These are phyloP conservation scores for Lepidium africanum DNA, from an alignment of 345 rosid species.

Conservation along the genomic window DNA sequence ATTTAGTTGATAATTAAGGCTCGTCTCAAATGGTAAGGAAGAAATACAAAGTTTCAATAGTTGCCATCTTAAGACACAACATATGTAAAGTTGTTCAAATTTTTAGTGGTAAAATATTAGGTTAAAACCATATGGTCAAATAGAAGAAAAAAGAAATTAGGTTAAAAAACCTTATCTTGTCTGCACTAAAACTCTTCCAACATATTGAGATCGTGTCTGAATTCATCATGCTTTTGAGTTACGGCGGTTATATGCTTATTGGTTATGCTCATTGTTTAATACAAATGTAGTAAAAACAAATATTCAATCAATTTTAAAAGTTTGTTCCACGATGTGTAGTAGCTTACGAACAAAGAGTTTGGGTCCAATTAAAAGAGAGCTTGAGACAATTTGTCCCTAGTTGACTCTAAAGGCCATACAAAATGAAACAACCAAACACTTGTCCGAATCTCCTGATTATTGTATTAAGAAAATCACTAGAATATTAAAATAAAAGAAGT, in stretches of 20 bases:
- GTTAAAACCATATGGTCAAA: no score
- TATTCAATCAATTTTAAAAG: background rate
- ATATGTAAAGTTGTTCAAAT: background rate
- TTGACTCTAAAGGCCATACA: constrained; percentile 19
- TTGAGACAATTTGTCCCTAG: constrained; percentile 20
- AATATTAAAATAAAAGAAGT: background rate
- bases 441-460: background rate
- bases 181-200: background rate
- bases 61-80: background rate
- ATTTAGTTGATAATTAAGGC: no score
- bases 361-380: constrained; percentile 17
- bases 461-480: background rate
- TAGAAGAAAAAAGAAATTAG: no score
- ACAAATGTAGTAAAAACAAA: background rate
- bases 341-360: constrained; percentile 10
- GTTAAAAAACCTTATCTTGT: background rate
- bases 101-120: background rate
- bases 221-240: background rate
- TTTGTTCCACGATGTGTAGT: background rate
- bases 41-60: background rate
- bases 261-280: background rate
- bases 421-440: constrained; percentile 10
- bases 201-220: background rate
- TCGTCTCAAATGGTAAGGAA: background rate
- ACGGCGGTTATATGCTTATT: background rate